Conservation (phyloP, 352 stramenopile species). For the Globisporangium acanthophoron region DNA sequence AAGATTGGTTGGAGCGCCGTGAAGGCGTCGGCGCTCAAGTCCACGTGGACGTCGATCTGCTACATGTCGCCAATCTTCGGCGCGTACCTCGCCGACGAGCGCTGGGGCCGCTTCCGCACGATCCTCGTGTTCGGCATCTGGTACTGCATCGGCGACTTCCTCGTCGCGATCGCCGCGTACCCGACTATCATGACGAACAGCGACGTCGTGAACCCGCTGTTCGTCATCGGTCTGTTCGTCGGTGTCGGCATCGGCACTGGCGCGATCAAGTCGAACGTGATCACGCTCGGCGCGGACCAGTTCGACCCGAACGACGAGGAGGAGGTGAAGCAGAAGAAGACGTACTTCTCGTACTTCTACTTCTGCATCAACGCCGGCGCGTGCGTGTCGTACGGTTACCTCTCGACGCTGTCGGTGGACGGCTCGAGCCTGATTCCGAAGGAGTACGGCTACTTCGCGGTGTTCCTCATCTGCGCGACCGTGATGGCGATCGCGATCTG, state of each 20-base stretch:
- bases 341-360: conserved; percentile 92
- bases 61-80: conserved; percentile 79
- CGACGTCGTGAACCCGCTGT: conserved; percentile 50
- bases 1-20: conserved; percentile 67
- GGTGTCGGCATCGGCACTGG: conserved; percentile 75
- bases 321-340: conserved; percentile 70
- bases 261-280: conserved; percentile 85
- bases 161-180: conserved; percentile 62
- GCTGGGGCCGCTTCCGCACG: conserved; percentile 80
- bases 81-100: conserved; percentile 83
- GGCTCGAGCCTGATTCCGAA: conserved; percentile 61
- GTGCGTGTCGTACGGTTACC: conserved; percentile 87
- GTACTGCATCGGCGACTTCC: conserved; percentile 68
- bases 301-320: conserved; percentile 84
- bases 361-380: conserved; percentile 89
- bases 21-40: conserved; percentile 83
- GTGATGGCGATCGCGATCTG: conserved; percentile 76
- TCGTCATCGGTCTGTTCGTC: conserved; percentile 65
- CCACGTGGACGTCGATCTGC: conserved; percentile 85
- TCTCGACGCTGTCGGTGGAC: conserved; percentile 86
- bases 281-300: conserved; percentile 83
- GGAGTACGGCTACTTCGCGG: conserved; percentile 88
- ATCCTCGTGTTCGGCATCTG: conserved; percentile 75
- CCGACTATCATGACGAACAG: conserved; percentile 44
- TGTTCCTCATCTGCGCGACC: conserved; percentile 72